Conservation (phyloP, 1,139 yeast genomes). For the Hansenula anomala region DNA sequence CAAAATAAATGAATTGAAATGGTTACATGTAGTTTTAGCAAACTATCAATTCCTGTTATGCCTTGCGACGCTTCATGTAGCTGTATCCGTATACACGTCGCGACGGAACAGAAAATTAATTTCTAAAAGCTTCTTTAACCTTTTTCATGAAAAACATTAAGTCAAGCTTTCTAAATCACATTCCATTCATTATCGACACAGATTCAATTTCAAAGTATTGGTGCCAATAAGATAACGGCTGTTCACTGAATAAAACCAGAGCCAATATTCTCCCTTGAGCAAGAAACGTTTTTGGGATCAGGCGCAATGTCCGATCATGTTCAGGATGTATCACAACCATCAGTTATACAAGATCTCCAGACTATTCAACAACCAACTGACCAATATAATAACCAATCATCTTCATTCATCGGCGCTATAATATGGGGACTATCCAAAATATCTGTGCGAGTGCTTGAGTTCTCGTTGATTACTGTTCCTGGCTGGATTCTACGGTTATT, state of each 20-base stretch:
- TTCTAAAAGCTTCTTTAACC: not conserved
- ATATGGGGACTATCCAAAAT: slow-evolving; percentile 1
- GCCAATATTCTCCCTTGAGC: too few species aligned
- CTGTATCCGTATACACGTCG: not conserved
- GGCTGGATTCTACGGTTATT: slow-evolving; percentile 11
- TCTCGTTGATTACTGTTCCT: slow-evolving; percentile 13
- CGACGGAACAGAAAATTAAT: too few species aligned
- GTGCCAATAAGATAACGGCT: too few species aligned
- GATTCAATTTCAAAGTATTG: too few species aligned
- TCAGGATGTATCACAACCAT: not conserved
- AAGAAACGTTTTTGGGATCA: too few species aligned
- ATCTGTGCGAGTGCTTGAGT: slow-evolving; percentile 1
- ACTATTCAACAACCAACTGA: not conserved
- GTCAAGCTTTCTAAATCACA: too few species aligned
- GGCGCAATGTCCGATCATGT: not conserved
- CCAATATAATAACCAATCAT: not conserved
- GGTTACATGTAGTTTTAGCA: too few species aligned
- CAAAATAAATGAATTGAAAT: too few species aligned
- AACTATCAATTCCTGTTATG: too few species aligned
- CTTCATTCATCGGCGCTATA: not conserved
- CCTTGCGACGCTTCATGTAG: too few species aligned
- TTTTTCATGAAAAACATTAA: not conserved
- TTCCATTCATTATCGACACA: too few species aligned
- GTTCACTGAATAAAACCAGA: too few species aligned
- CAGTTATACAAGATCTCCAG: not conserved